Evolutionary conservation across 164 flowering plant genomes (phyloP), one percentile per base, ranked within the genome.

Genomic region (Liquidambar formosana): DNA sequence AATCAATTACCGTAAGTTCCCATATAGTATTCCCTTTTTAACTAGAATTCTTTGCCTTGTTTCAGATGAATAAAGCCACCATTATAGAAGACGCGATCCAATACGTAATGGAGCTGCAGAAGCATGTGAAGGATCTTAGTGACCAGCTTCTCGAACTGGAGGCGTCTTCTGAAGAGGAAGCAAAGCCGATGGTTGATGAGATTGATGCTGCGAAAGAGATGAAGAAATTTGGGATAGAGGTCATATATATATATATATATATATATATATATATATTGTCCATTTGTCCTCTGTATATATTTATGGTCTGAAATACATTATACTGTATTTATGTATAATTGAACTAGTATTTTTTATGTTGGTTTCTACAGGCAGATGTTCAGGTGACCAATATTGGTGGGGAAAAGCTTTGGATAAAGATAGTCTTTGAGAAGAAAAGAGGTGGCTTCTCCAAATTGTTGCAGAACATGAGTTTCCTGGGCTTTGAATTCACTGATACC

Each of bases 61-160:
- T 72, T 23, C 64, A 92, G 98, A 85, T 93, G 96, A 91, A 66
- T 19, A 91, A 85, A 68, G 89, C 81, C 16, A 73, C 88, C 10
- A 89, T 86, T 23, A 64, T 93, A 8, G 88, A 79, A 0, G 97
- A 93, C 62, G 89, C 98, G 0, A 76, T 84, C 22, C 76, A 78
- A 46, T 89, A 90, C 77, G 89, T 91, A 18, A 44, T 72, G 64
- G 77, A 71, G 63, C 78, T 93, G 70, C 74, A 88, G 74, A 72
- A 66, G 45, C 57, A 68, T 49, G 91, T 80, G 18, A 51, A 78
- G 71, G 76, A 78, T 38, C 91, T 93, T 5, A 75, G 71, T 6
- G 70, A 78, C 8, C 76, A 81, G 81, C 87, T 91, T 23, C 69
- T 53, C 2, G 84, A 83, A 73, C 61, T 83, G 73, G 89, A 84